Evolutionary conservation across 108 stramenopile genomes (phyloP).

Genomic region (Skeletonema potamos): DNA sequence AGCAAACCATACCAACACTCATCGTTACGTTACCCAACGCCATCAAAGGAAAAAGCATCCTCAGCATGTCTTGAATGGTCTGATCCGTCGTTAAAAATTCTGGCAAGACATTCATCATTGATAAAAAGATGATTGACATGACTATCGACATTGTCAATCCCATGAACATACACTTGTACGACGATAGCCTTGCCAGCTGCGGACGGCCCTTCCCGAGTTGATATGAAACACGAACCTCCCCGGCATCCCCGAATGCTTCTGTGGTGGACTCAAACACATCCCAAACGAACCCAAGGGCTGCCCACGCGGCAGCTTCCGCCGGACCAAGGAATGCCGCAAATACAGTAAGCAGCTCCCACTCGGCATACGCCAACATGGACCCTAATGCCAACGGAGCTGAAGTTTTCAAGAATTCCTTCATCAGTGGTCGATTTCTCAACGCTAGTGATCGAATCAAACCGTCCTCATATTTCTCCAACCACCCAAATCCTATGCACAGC

Average conservation of each 20-base stretch:
- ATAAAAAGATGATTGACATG: slow-evolving; percentile 55
- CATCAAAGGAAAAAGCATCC: slow-evolving; percentile 57
- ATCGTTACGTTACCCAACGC: slow-evolving; percentile 71
- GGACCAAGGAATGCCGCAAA: slow-evolving; percentile 63
- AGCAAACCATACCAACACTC: slow-evolving; percentile 57
- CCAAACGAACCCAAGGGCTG: slow-evolving; percentile 71
- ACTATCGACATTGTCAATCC: slow-evolving; percentile 44
- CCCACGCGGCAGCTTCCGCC: slow-evolving; percentile 80
- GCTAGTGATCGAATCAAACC: slow-evolving; percentile 2
- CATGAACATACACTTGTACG: slow-evolving; percentile 57
- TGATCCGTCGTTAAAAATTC: slow-evolving; percentile 52
- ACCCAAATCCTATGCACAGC: slow-evolving; percentile 15
- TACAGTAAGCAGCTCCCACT: slow-evolving; percentile 73
- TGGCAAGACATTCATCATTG: slow-evolving; percentile 43
- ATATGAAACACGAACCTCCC: slow-evolving; percentile 64
- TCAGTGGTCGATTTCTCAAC: slow-evolving; percentile 21
- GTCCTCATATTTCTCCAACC: slow-evolving; percentile 9
- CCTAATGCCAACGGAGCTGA: slow-evolving; percentile 62
- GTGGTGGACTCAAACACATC: slow-evolving; percentile 70
- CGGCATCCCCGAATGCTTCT: slow-evolving; percentile 77
- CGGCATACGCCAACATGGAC: slow-evolving; percentile 62
- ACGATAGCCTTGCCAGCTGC: slow-evolving; percentile 51
- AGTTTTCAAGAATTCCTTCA: slow-evolving; percentile 51
- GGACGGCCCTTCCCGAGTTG: slow-evolving; percentile 57
- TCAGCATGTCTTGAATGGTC: slow-evolving; percentile 62